These are phyloP conservation scores for Gossypium herbaceum DNA, from an alignment of 345 rosid species.

Conservation along the genomic window DNA sequence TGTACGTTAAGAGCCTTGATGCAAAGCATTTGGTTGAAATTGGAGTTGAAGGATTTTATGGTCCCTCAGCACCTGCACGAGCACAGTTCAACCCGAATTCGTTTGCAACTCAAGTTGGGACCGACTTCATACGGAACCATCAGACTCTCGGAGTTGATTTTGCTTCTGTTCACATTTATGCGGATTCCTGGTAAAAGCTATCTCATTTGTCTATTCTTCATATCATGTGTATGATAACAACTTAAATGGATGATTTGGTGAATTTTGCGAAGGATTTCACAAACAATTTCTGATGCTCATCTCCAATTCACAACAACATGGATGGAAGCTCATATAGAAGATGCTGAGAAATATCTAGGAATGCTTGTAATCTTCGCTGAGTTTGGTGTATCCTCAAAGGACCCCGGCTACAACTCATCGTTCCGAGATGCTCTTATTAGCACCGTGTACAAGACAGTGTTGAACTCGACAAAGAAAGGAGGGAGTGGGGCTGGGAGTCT, in stretches of 20 bases:
- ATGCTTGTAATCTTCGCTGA: slow-evolving; percentile 88
- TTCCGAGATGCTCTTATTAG: slow-evolving; percentile 57
- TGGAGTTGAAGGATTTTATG: slow-evolving; percentile 91
- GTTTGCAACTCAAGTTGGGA: slow-evolving; percentile 87
- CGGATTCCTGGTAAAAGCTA: slow-evolving; percentile 80
- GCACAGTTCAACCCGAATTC: slow-evolving; percentile 82
- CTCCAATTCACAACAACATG: slow-evolving; percentile 78
- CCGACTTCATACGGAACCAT: slow-evolving; percentile 91
- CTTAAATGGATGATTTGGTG: slow-evolving; percentile 22
- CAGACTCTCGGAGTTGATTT: slow-evolving; percentile 81
- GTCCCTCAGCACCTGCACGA: slow-evolving; percentile 69
- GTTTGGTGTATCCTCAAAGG: slow-evolving; percentile 81
- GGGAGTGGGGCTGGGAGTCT: slow-evolving; percentile 91
- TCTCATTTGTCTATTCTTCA: not conserved
- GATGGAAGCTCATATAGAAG: slow-evolving; percentile 91
- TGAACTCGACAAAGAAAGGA: slow-evolving; percentile 83
- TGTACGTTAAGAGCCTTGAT: slow-evolving; percentile 69
- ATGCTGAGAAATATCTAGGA: slow-evolving; percentile 71
- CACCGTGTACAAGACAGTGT: slow-evolving; percentile 64
- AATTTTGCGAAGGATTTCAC: slow-evolving; percentile 47
- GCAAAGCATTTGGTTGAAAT: slow-evolving; percentile 89
- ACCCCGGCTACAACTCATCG: slow-evolving; percentile 75
- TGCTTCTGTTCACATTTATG: slow-evolving; percentile 84
- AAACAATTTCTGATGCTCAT: slow-evolving; percentile 51
- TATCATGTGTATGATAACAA: not conserved